Base-by-base conservation (phyloP, 73 alveolate species). In the Tetrahymena malaccensis region DNA sequence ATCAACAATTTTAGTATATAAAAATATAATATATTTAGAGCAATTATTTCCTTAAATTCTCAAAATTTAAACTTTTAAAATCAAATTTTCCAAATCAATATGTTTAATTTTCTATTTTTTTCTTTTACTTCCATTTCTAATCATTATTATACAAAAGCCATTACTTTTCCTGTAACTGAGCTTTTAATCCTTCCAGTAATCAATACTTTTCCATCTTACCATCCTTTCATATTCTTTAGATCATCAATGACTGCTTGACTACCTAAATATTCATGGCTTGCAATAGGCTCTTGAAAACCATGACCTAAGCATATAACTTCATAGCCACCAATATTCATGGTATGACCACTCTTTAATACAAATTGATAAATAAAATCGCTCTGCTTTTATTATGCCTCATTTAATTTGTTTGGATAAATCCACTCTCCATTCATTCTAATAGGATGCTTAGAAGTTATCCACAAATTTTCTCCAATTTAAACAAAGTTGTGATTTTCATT, bases 371-470 rank as follows among this genome's bases (percentile, higher is more conserved):
- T 70, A 25, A 22, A 27, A n/a, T 70, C 43, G 7, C 37, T 19
- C 22, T 25, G 12, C 31, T 70, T 70, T 70, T 17, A 12, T 27
- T 19, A 1, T 19, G 21, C 31, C 31, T 70, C 35, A 27, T 40
- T 34, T 7, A 70, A 7, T 4, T n/a, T 12, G 22, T 70, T 70
- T 25, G 89, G 89, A n/a, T 70, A 31, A 4, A 22, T 70, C 89
- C 89, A 70, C 25, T 70, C 89, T 27, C 37, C 37, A n/a, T 70
- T n/a, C 3, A 70, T 70, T 85, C 94, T 85, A n/a, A 85, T 85
- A n/a, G 94, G 94, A 85, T 85, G 94, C 34, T 27, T 43, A 31
- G 94, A 83, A 85, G 94, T 85, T 9, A 85, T n/a, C 83, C 57
- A 85, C 33, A 85, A 43, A 34, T 43, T n/a, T 11, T 17, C 85